Evolutionary conservation across 176 grass and related monocot species (phyloP), one percentile per base, ranked within the genome.

Genomic region (Paspalum vaginatum): DNA sequence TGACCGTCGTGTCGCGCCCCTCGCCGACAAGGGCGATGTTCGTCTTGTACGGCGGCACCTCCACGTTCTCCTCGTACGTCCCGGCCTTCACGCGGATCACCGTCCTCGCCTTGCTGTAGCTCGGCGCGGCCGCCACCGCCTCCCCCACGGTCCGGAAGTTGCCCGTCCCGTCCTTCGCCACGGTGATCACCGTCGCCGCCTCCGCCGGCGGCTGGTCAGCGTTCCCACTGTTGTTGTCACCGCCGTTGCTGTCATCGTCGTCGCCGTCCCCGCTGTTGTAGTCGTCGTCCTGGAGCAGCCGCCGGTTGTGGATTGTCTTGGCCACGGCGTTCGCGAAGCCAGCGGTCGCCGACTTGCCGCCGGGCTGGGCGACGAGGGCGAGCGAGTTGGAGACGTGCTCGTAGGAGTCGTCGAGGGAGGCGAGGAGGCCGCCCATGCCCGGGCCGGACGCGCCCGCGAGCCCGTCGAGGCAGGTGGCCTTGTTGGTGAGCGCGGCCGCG

Each of bases 1-100:
- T 89, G 41, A 92, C 77, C n/a, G 95, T 94, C 17, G 17, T 11
- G 71, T 74, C 83, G 20, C 61, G 81, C 48, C 89, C 87, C 4
- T 90, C 95, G 11, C 92, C 91, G 51, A 91, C 62, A 0, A 92
- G 37, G 15, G 77, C 77, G 63, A 98, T 74, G 80, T 98, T 94
- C 16, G 63, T 86, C 85, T 87, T 91, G 55, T 24, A 72, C 68
- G 44, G 24, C 4, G 81, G 76, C 9, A 98, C 84, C n/a, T 92
- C 87, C 75, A 97, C 87, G 72, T 94, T 92, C 73, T 97, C 94
- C 76, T 88, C 88, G 74, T 98, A 98, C 59, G 85, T 83, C 24
- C 92, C 95, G 17, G 86, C 88, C 73, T 83, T 87, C 41, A 98
- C 83, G 0, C 13, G 17, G 65, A 98, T 89, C 71, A 98, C 70